phyloP scores from a whole-genome alignment of 2,329 filamentous ascomycete species.

The Colletotrichum incanum region DNA sequence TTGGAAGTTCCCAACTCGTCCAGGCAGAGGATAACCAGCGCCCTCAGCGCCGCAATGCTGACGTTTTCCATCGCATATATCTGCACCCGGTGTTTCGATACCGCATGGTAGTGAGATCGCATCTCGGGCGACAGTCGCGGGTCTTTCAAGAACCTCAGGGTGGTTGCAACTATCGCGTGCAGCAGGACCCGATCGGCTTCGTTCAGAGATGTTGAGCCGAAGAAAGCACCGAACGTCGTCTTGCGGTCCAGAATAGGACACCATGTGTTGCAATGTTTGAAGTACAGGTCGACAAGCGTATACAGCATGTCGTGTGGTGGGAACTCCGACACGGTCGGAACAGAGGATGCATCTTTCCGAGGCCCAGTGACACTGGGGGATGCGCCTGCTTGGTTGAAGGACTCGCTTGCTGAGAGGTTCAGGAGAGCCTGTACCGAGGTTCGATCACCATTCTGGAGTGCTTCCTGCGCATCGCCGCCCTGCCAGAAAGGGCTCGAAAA shows the following conservation, averaged over 20 bases:
- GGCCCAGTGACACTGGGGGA: slow-evolving; percentile 16
- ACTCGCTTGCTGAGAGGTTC: slow-evolving; percentile 41
- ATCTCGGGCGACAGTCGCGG: slow-evolving; percentile 55
- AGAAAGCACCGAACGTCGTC: slow-evolving; percentile 58
- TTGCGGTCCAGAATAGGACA: slow-evolving; percentile 62
- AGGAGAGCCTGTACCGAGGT: slow-evolving; percentile 45
- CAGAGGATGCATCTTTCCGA: slow-evolving; percentile 49
- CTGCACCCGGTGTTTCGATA: slow-evolving; percentile 58
- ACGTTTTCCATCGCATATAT: slow-evolving; percentile 60
- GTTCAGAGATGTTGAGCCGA: slow-evolving; percentile 57
- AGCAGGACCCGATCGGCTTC: slow-evolving; percentile 59
- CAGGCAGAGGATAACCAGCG: slow-evolving; percentile 58
- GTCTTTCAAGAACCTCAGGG: slow-evolving; percentile 60
- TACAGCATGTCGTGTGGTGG: slow-evolving; percentile 74
- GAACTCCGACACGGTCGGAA: slow-evolving; percentile 63
- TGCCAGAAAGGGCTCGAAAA: slow-evolving; percentile 55
- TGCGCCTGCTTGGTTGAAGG: slow-evolving; percentile 33
- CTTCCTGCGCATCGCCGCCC: slow-evolving; percentile 51
- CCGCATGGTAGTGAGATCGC: slow-evolving; percentile 56
- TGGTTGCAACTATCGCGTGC: slow-evolving; percentile 62
- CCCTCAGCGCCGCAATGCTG: slow-evolving; percentile 56
- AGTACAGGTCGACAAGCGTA: slow-evolving; percentile 73
- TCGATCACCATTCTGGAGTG: slow-evolving; percentile 42
- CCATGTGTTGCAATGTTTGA: slow-evolving; percentile 77
- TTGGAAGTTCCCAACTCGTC: slow-evolving; percentile 61